Base-by-base conservation (phyloP, 1,139 yeast genomes). In the Diutina catenulata region DNA sequence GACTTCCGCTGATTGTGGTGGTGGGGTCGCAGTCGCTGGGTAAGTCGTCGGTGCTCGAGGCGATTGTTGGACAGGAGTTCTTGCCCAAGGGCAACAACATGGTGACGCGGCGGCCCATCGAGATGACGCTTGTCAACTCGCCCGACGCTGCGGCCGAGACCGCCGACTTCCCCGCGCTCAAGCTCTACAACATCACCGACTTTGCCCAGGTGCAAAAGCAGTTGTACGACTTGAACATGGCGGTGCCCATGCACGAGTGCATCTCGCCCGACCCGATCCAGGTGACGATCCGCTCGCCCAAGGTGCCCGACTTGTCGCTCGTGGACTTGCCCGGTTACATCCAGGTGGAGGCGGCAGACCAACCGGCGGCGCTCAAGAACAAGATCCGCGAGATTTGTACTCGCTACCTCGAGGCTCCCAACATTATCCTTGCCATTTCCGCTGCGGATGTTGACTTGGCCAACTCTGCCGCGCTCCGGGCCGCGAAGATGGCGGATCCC, bases 381-480 rank as follows among this genome's bases (percentile, higher is more conserved):
- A 83, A 80, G 52, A 93, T 93, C 48, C 68, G 84, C 44, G 73
- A 69, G 39, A 64, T 93, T 23, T 91, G 97, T 57, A 82, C 83
- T 47, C 75, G 76, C 51, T 93, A 93, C 54, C 69, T 93, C 47
- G 87, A 82, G 50, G 77, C 82, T 7, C 98, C 98, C 14, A 93
- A 93, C 52, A 84, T 93, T 40, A 93, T 93, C 33, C 65, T 93
- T 48, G 98, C 98, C 0, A 91, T 93, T 25, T 84, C 95, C 11
- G 91, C 98, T 1, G 98, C 98, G 0, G 97, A 93, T 59, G 98
- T 91, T 2, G 99, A 93, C 64, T 67, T 93, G 52, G 98, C 98
- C 1, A 91, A 91, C 55, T 86, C 96, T 26, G 76, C 96, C 2
- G 97, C 98, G 0, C 70, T 91, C 43, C 68, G 94, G 43, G 96